Evolutionary conservation across 805 yeast genomes (phyloP).

Genomic region (Isabelozyma rhagii): DNA sequence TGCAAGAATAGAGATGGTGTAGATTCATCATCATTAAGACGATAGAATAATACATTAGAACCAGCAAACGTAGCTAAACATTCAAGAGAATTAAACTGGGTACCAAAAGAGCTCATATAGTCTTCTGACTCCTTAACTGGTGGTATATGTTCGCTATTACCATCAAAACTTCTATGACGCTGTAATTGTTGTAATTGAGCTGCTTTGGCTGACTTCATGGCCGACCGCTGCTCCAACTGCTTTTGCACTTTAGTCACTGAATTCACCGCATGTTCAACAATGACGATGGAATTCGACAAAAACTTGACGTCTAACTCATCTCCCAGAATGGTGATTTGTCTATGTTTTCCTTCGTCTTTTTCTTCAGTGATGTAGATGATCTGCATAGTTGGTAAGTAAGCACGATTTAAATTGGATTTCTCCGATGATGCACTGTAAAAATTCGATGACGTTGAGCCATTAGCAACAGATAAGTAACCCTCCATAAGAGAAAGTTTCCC

Average conservation of each 20-base stretch:
- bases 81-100: constrained; percentile 40
- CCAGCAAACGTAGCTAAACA: constrained; percentile 64
- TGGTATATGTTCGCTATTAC: constrained; percentile 4
- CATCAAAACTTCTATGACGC: not conserved
- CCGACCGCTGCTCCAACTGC: constrained; percentile 20
- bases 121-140: constrained; percentile 2
- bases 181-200: not conserved
- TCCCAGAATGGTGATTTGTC: constrained; percentile 57
- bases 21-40: constrained; percentile 38
- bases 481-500: constrained; percentile 70
- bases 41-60: constrained; percentile 53
- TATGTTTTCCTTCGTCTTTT: constrained; percentile 25
- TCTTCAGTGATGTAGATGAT: constrained; percentile 42
- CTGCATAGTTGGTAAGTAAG: constrained; percentile 68
- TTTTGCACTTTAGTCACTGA: constrained; percentile 46
- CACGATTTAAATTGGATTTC: constrained; percentile 51
- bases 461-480: constrained; percentile 70
- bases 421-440: constrained; percentile 49
- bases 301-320: constrained; percentile 67
- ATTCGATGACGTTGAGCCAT: constrained; percentile 49
- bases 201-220: not conserved
- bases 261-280: constrained; percentile 50
- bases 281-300: constrained; percentile 51
- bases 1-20: constrained; percentile 58
- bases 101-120: constrained; percentile 8